Conservation (phyloP, 352 stramenopile species). For the Phytophthora rubi region DNA sequence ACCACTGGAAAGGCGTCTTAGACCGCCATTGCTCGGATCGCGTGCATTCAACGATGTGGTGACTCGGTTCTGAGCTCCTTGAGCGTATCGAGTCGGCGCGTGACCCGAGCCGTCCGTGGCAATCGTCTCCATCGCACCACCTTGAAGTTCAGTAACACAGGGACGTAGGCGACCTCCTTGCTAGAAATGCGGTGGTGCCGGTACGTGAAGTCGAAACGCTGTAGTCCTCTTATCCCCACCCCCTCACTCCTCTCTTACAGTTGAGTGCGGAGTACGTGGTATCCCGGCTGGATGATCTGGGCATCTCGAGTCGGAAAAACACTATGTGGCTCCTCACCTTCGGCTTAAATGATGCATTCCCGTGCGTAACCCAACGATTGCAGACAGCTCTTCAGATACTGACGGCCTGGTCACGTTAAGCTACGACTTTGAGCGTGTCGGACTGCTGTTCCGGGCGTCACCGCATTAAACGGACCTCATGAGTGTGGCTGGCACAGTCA, state of each 20-base stretch:
- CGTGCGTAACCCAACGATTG: conserved; percentile 34
- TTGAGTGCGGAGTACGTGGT: no score
- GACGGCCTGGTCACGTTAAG: no score
- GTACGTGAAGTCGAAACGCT: conserved; percentile 33
- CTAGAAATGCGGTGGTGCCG: conserved; percentile 61
- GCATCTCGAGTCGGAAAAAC: conserved; percentile 95
- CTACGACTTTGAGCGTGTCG: conserved; percentile 91
- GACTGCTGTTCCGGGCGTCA: conserved; percentile 96
- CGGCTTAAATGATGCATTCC: conserved; percentile 98
- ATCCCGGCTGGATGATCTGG: conserved; percentile 95
- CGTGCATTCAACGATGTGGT: no score
- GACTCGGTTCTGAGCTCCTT: conserved; percentile 6
- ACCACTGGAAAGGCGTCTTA: no score
- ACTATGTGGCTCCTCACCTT: conserved; percentile 99
- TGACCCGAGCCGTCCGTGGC: background rate
- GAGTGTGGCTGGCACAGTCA: conserved; percentile 98
- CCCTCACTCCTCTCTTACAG: no score
- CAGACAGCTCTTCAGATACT: background rate
- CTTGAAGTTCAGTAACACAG: conserved; percentile 24
- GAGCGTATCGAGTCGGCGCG: background rate
- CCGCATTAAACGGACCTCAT: conserved; percentile 96
- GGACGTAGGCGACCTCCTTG: conserved; percentile 53
- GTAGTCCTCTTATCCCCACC: background rate
- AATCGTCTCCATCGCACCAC: conserved; percentile 4
- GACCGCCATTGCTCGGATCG: no score